Conservation (phyloP, 2,329 filamentous ascomycete species). For the Ophiocordyceps sinensis region DNA sequence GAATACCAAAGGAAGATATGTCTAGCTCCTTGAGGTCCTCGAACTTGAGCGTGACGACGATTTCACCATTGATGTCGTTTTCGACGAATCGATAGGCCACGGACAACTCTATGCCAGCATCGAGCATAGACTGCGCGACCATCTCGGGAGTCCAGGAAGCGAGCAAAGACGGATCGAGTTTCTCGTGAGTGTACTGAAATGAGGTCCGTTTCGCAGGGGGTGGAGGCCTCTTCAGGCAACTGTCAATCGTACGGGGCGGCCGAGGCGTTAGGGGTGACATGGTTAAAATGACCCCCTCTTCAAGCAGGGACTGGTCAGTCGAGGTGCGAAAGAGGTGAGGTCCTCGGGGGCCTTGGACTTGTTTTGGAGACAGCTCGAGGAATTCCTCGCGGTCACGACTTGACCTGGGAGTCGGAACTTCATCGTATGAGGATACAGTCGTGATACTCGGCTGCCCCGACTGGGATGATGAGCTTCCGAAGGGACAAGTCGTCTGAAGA, state of each 20-base stretch:
- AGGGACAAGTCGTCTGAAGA: conserved; percentile 3
- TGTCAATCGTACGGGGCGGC: conserved; percentile 25
- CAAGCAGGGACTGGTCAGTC: conserved; percentile 26
- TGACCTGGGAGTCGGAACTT: conserved; percentile 63
- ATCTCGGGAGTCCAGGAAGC: conserved; percentile 58
- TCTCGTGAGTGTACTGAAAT: conserved; percentile 39
- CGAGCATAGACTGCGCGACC: conserved; percentile 76
- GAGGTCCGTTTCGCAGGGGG: conserved; percentile 28
- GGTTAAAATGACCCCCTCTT: conserved; percentile 42
- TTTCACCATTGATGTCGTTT: conserved; percentile 83
- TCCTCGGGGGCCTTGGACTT: conserved; percentile 66
- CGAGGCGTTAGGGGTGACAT: conserved; percentile 64
- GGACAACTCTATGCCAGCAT: conserved; percentile 61
- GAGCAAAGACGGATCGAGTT: conserved; percentile 45
- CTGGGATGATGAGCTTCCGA: conserved; percentile 15
- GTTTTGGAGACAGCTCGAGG: conserved; percentile 45
- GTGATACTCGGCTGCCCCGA: conserved; percentile 63
- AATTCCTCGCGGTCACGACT: conserved; percentile 45
- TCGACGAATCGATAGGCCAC: conserved; percentile 74
- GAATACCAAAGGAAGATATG: conserved; percentile 68
- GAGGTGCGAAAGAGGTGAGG: conserved; percentile 77
- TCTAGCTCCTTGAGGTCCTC: conserved; percentile 73
- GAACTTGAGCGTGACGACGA: conserved; percentile 82
- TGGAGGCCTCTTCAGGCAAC: conserved; percentile 11
- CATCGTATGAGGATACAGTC: conserved; percentile 77